These are phyloP conservation scores for Spathaspora sp. DNA, from an alignment of 1,139 yeast species.

Conservation along the genomic window DNA sequence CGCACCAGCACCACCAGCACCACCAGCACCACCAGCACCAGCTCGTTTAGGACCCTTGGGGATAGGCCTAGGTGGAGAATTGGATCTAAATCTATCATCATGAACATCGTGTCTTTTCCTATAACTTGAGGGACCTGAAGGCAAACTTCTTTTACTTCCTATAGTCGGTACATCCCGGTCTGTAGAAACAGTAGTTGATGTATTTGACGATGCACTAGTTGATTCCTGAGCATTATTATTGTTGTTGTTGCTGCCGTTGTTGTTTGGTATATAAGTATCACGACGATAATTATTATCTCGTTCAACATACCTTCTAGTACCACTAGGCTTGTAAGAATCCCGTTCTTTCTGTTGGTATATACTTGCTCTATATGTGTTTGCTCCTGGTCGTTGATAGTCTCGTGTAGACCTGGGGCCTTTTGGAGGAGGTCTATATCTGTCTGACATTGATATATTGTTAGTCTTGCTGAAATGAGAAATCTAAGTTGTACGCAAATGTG, in stretches of 20 bases:
- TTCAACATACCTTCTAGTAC: conserved; percentile 21
- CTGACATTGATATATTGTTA: conserved; percentile 33
- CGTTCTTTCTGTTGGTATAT: conserved; percentile 3
- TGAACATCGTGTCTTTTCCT: background rate
- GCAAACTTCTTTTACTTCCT: background rate
- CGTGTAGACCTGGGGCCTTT: conserved; percentile 12
- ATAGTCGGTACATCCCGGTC: background rate
- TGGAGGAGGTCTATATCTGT: conserved; percentile 35
- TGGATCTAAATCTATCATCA: conserved; percentile 10
- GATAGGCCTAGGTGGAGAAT: conserved; percentile 7
- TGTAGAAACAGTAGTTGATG: conserved; percentile 2
- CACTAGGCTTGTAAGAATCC: conserved; percentile 14
- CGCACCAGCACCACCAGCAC: too few relatives aligned
- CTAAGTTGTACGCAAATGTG: background rate
- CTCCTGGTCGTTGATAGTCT: conserved; percentile 7
- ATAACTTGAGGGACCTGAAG: conserved; percentile 6
- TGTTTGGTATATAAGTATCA: conserved; percentile 7
- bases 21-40: too few relatives aligned
- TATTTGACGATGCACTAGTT: conserved; percentile 1
- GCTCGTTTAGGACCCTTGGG: conserved; percentile 19
- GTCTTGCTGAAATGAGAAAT: background rate
- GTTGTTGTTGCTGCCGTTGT: background rate
- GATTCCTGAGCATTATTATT: background rate
- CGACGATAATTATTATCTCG: conserved; percentile 14
- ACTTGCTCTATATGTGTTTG: conserved; percentile 4